A percentile compares a stretch with the other conserved stretches of the same genome.
Evolutionary conservation across 1,284 basidiomycete species (phyloP).

Genomic region (Peniophora sp.): DNA sequence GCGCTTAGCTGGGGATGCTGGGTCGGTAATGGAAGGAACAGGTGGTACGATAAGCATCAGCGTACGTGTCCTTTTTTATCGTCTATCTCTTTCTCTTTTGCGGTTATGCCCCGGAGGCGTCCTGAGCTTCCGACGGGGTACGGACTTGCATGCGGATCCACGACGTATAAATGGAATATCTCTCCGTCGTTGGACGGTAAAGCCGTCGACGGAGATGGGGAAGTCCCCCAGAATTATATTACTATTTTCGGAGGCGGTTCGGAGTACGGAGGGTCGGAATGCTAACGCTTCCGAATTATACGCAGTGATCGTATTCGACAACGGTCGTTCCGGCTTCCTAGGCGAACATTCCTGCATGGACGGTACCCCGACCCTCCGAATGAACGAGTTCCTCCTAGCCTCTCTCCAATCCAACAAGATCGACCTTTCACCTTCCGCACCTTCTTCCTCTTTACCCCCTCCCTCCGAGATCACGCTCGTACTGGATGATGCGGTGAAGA

Average conservation of each 20-base stretch:
- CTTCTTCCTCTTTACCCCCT: conserved; percentile 8
- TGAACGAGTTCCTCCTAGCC: conserved; percentile 92
- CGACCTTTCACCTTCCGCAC: conserved; percentile 46
- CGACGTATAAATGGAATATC: too few species aligned
- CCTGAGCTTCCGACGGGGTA: too few species aligned
- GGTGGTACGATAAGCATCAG: conserved; percentile 98
- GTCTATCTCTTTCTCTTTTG: too few species aligned
- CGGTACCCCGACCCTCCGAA: conserved; percentile 88
- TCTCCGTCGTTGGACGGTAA: too few species aligned
- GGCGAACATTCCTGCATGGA: conserved; percentile 94
- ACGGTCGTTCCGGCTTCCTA: conserved; percentile 89
- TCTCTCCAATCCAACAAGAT: conserved; percentile 75
- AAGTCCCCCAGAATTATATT: too few species aligned
- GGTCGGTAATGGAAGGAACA: conserved; percentile 88
- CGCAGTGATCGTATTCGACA: conserved; percentile 85
- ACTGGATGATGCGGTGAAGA: conserved; percentile 51
- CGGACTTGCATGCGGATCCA: too few species aligned
- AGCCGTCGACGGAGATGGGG: too few species aligned
- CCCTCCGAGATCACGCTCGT: conserved; percentile 72
- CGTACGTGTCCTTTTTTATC: conserved; percentile 36
- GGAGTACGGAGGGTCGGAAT: background rate
- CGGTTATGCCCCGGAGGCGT: too few species aligned
- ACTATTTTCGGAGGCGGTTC: too few species aligned
- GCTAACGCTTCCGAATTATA: conserved; percentile 6
- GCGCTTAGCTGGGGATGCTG: conserved; percentile 81